Evolutionary conservation across 352 stramenopile species (phyloP).

Genomic region (Phytophthora fragariae): DNA sequence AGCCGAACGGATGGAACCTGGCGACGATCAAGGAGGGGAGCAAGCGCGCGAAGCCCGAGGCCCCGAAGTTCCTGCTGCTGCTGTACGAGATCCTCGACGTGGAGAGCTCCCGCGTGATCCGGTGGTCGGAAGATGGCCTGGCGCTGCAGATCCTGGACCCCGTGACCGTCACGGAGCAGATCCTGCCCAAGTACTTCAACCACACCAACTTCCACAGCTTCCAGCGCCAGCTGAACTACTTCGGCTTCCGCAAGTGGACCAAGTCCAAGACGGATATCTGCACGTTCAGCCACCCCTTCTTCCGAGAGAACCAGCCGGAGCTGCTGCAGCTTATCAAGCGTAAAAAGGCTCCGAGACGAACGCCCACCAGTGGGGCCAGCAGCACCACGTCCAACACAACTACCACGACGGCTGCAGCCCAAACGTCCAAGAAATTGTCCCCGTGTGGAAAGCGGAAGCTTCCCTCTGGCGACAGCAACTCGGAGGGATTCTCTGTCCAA

Average conservation of each 20-base stretch:
- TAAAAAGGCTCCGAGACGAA: conserved; percentile 75
- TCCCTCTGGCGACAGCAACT: conserved; percentile 21
- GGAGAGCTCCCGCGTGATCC: conserved; percentile 77
- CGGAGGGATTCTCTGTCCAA: conserved; percentile 24
- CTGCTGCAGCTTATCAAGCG: conserved; percentile 82
- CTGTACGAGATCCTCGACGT: conserved; percentile 84
- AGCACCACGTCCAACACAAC: conserved; percentile 14
- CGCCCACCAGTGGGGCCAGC: conserved; percentile 19
- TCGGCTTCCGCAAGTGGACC: conserved; percentile 65
- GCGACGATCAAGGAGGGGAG: conserved; percentile 46
- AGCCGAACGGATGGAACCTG: conserved; percentile 34
- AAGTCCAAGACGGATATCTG: conserved; percentile 83
- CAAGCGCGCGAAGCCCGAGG: conserved; percentile 56
- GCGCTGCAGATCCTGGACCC: conserved; percentile 83
- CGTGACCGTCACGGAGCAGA: conserved; percentile 67
- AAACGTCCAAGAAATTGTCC: conserved; percentile 45
- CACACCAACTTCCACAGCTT: conserved; percentile 94
- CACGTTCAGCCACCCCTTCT: conserved; percentile 87
- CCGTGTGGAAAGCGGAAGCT: conserved; percentile 62
- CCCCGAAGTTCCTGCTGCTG: conserved; percentile 85
- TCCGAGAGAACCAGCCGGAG: conserved; percentile 75
- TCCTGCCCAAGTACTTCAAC: conserved; percentile 95
- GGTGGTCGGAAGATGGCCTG: conserved; percentile 76
- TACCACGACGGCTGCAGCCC: conserved; percentile 13
- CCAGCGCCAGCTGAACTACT: conserved; percentile 94